These are phyloP conservation scores for Ophiostoma perfectum DNA, from an alignment of 2,329 filamentous ascomycete genomes.

Conservation along the genomic window DNA sequence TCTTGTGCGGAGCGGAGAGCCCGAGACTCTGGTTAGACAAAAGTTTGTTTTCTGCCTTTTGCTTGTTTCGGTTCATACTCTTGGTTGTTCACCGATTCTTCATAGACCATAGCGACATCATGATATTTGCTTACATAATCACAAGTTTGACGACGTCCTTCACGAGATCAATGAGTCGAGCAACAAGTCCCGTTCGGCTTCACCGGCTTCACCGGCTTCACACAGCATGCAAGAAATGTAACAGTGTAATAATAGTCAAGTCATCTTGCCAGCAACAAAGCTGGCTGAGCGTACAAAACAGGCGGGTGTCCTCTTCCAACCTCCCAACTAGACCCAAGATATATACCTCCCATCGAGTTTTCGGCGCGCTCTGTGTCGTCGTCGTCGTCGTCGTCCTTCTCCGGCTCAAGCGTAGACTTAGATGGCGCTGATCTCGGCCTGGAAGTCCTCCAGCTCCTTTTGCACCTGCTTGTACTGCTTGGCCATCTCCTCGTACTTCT, in stretches of 20 bases:
- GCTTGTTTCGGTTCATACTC: not conserved
- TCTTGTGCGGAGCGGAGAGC: no score
- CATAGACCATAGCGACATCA: conserved; percentile 3
- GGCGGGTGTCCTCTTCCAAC: conserved; percentile 6
- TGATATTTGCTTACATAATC: not conserved
- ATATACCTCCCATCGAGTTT: conserved; percentile 13
- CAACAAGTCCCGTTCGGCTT: no score
- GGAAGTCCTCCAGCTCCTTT: conserved; percentile 89
- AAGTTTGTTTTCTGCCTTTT: not conserved
- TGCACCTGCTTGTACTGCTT: conserved; percentile 79
- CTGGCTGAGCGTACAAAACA: conserved; percentile 20
- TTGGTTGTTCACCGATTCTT: not conserved
- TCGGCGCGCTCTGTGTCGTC: not conserved
- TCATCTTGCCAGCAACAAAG: conserved; percentile 19
- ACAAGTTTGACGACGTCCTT: not conserved
- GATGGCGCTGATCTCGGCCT: conserved; percentile 88
- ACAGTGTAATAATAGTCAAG: not conserved
- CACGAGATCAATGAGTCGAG: not conserved
- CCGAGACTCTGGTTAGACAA: not conserved
- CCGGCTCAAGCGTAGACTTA: conserved; percentile 42
- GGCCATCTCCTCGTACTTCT: conserved; percentile 95
- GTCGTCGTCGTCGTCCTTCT: not conserved
- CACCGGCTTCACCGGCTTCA: not conserved
- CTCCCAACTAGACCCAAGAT: conserved; percentile 20
- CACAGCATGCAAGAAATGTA: not conserved